These are phyloP conservation scores for Diutina pseudorugosa DNA, from an alignment of 1,139 yeast species.

Conservation along the genomic window DNA sequence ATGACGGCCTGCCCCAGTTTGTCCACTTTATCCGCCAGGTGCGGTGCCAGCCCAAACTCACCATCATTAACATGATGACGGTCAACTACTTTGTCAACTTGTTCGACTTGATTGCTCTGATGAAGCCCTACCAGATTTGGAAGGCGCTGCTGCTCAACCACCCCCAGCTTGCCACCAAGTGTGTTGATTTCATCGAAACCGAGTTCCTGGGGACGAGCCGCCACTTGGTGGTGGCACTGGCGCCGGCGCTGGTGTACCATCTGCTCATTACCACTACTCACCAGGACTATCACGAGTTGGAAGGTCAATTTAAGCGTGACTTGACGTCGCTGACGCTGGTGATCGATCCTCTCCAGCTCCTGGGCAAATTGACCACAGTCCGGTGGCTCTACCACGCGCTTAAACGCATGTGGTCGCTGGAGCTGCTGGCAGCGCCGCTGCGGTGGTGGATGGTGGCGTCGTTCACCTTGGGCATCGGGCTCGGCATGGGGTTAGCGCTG, in stretches of 20 bases:
- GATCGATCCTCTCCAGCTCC: background rate
- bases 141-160: conserved; percentile 19
- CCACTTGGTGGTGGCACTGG: background rate
- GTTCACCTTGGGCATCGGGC: conserved; percentile 1
- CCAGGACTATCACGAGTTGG: background rate
- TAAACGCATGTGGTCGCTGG: background rate
- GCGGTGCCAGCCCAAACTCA: conserved; percentile 15
- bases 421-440: background rate
- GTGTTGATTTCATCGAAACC: background rate
- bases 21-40: conserved; percentile 14
- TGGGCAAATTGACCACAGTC: background rate
- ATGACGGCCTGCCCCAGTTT: conserved; percentile 26
- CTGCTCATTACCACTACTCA: background rate
- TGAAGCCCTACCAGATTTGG: conserved; percentile 30
- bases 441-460: conserved; percentile 3
- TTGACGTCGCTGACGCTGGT: conserved; percentile 3
- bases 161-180: background rate
- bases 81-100: conserved; percentile 29
- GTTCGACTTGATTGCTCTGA: conserved; percentile 22
- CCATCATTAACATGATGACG: conserved; percentile 29
- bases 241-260: conserved; percentile 3
- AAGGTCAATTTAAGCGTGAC: background rate
- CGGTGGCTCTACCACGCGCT: background rate
- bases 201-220: background rate
- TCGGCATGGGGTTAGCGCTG: conserved; percentile 4